Evolutionary conservation across 805 yeast genomes (phyloP).

Genomic region (Lachancea dasiensis): DNA sequence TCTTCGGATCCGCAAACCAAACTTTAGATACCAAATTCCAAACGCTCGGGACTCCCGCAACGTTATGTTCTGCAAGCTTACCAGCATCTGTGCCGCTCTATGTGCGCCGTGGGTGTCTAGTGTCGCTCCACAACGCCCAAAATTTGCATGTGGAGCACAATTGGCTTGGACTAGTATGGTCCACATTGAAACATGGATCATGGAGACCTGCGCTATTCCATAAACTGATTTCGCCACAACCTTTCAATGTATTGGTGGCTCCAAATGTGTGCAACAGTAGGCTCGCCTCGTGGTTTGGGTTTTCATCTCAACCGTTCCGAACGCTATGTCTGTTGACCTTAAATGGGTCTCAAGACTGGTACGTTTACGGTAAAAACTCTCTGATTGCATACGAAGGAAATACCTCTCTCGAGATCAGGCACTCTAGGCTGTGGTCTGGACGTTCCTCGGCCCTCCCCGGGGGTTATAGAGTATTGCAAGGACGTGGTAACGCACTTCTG

Average conservation of each 20-base stretch:
- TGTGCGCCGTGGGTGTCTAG: constrained; percentile 25
- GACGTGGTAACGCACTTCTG: constrained; percentile 29
- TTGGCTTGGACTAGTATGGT: constrained; percentile 21
- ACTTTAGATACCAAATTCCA: constrained; percentile 14
- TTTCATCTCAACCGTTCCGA: constrained; percentile 17
- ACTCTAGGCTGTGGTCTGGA: constrained; percentile 8
- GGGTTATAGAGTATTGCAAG: constrained; percentile 23
- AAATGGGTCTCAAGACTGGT: constrained; percentile 30
- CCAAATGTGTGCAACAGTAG: constrained; percentile 17
- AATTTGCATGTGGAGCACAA: constrained; percentile 18
- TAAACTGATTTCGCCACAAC: constrained; percentile 14
- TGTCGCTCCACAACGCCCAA: constrained; percentile 17
- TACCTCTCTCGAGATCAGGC: constrained; percentile 20
- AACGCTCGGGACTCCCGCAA: constrained; percentile 22
- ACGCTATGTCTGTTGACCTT: constrained; percentile 18
- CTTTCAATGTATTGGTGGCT: constrained; percentile 22
- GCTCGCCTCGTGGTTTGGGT: constrained; percentile 12
- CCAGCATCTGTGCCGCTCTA: constrained; percentile 21
- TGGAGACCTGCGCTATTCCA: constrained; percentile 20
- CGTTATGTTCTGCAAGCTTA: constrained; percentile 21
- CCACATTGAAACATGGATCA: constrained; percentile 17
- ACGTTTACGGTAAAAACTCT: constrained; percentile 25
- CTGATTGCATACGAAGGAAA: constrained; percentile 29
- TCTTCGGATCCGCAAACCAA: constrained; percentile 12
- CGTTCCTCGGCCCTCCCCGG: constrained; percentile 13